Conservation (phyloP, 768 basidiomycete genomes). For the Lanmaoa rubissima region DNA sequence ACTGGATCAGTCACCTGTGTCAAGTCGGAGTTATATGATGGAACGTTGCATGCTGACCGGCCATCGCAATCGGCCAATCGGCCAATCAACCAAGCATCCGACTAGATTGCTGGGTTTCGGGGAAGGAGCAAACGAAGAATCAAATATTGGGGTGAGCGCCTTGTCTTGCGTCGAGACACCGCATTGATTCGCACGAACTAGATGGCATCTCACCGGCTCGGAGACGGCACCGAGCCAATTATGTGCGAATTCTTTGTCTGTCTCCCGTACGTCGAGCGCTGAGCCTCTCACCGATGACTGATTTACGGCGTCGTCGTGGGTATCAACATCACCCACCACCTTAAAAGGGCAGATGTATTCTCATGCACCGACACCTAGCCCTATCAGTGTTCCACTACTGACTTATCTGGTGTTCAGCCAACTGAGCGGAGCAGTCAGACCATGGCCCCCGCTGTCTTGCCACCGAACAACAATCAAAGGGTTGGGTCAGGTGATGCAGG, state of each 20-base stretch:
- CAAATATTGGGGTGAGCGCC: neutral
- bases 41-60: neutral
- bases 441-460: neutral
- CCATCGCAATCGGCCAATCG: slow-evolving; percentile 4
- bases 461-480: slow-evolving; percentile 1
- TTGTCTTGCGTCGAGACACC: neutral
- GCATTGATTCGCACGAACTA: slow-evolving; percentile 8
- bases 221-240: slow-evolving; percentile 10
- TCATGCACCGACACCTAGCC: slow-evolving; percentile 5
- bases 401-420: neutral
- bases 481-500: slow-evolving; percentile 10
- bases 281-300: slow-evolving; percentile 3
- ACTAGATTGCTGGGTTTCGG: slow-evolving; percentile 4
- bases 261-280: slow-evolving; percentile 1
- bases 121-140: slow-evolving; percentile 4
- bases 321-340: neutral
- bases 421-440: neutral
- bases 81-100: neutral
- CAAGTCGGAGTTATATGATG: slow-evolving; percentile 13
- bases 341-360: slow-evolving; percentile 11
- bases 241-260: slow-evolving; percentile 10
- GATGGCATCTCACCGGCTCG: neutral
- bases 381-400: neutral
- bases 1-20: slow-evolving; percentile 5
- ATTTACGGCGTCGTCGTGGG: slow-evolving; percentile 14